These are phyloP conservation scores for Cryphonectria carpinicola DNA, from an alignment of 2,329 filamentous ascomycete genomes.

Conservation along the genomic window DNA sequence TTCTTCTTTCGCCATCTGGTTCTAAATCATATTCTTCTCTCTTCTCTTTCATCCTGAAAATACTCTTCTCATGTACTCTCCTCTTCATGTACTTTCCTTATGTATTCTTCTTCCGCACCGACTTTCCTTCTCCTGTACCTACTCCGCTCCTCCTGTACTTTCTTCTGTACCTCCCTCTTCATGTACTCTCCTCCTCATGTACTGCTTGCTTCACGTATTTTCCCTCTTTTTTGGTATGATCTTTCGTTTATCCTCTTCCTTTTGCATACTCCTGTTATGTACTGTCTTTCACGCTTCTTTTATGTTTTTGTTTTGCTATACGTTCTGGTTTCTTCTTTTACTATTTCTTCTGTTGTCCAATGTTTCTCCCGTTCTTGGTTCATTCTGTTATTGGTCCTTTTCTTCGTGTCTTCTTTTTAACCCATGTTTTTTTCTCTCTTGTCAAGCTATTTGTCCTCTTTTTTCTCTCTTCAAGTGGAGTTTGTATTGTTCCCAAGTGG, in stretches of 20 bases:
- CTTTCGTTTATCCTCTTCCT: too few relatives aligned
- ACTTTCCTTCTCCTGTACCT: not conserved
- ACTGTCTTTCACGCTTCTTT: not conserved
- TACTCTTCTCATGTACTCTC: not conserved
- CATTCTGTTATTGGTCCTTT: not conserved
- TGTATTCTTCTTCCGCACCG: not conserved
- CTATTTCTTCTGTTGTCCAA: not conserved
- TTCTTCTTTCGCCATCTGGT: not conserved
- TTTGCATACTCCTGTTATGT: too few relatives aligned
- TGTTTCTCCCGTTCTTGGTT: not conserved
- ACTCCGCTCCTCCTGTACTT: too few relatives aligned
- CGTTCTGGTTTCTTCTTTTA: not conserved
- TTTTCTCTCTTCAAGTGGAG: not conserved
- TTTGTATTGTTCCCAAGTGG: not conserved
- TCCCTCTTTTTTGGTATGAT: too few relatives aligned
- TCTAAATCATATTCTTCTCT: not conserved
- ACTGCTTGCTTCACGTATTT: too few relatives aligned
- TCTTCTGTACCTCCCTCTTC: too few relatives aligned
- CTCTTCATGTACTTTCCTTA: too few relatives aligned
- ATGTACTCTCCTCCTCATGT: not conserved
- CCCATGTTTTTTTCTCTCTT: not conserved
- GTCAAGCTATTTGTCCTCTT: not conserved
- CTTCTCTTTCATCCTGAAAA: not conserved
- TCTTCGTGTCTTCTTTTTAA: not conserved
- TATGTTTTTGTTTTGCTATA: not conserved